Percentiles rank a stretch among this genome's conserved stretches.
phyloP scores from a whole-genome alignment of 1,284 basidiomycete species.

The Sphagnurus paluster region DNA sequence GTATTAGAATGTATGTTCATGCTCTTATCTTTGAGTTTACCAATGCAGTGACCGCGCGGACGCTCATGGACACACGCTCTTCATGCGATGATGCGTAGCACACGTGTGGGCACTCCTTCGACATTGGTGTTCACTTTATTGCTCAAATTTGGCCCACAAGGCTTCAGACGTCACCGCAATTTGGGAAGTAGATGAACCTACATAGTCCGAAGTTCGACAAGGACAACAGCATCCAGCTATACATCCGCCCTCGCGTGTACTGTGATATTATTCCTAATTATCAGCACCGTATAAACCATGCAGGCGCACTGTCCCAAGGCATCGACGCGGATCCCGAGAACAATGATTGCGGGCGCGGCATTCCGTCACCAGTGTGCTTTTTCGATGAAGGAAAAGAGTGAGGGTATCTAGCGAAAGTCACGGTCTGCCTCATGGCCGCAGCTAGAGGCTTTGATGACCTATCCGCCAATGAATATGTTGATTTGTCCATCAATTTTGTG shows the following conservation, averaged over 20 bases:
- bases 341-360: too few relatives aligned
- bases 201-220: not conserved
- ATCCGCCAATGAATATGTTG: too few relatives aligned
- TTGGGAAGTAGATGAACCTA: not conserved
- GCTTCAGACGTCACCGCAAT: not conserved
- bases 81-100: not conserved
- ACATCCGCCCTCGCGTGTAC: not conserved
- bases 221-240: not conserved
- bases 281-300: not conserved
- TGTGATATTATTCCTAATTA: not conserved
- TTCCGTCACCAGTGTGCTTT: too few relatives aligned
- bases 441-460: too few relatives aligned
- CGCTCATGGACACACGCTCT: constrained; percentile 11
- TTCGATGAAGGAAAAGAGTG: too few relatives aligned
- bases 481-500: too few relatives aligned
- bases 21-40: not conserved
- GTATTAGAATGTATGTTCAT: constrained; percentile 2
- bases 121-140: not conserved
- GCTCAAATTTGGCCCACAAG: not conserved
- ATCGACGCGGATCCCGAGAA: not conserved
- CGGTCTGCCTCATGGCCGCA: too few relatives aligned
- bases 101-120: not conserved
- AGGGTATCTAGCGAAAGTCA: too few relatives aligned
- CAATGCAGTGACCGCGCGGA: not conserved
- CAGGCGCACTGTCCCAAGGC: not conserved